phyloP scores from a whole-genome alignment of 2,329 filamentous ascomycete genomes.

The Endoconidiophora laricicola region DNA sequence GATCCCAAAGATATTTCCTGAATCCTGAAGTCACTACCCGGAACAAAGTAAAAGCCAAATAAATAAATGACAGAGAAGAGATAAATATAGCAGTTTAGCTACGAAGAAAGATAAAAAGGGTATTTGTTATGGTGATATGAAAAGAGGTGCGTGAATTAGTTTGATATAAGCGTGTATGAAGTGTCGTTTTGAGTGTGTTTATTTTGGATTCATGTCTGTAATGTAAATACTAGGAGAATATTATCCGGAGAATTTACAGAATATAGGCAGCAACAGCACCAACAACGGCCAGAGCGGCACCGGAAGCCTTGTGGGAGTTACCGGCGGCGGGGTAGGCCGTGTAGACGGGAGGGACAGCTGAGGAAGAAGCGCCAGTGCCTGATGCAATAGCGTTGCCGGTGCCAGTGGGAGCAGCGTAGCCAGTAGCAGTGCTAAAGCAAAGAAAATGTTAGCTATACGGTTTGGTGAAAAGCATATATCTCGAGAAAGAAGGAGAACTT shows the following conservation, averaged over 20 bases:
- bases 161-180: too few species aligned
- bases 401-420: conserved; percentile 1
- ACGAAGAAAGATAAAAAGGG: not conserved
- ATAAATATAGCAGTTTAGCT: not conserved
- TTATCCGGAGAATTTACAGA: conserved; percentile 2
- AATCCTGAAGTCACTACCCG: not conserved
- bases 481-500: not conserved
- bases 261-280: conserved; percentile 11
- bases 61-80: not conserved
- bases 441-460: not conserved
- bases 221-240: not conserved
- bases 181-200: too few species aligned
- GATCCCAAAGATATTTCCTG: not conserved
- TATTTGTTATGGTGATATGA: not conserved
- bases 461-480: not conserved
- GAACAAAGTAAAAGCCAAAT: not conserved
- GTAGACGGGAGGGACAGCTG: conserved; percentile 9
- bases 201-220: not conserved
- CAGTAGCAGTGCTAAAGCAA: not conserved
- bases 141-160: not conserved
- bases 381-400: not conserved
- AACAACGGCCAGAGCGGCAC: conserved; percentile 10
- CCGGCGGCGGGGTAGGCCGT: conserved; percentile 11
- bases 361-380: not conserved
- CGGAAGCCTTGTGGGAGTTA: conserved; percentile 7